Conservation (phyloP, 2,329 filamentous ascomycete species). For the Xylaria digitata region DNA sequence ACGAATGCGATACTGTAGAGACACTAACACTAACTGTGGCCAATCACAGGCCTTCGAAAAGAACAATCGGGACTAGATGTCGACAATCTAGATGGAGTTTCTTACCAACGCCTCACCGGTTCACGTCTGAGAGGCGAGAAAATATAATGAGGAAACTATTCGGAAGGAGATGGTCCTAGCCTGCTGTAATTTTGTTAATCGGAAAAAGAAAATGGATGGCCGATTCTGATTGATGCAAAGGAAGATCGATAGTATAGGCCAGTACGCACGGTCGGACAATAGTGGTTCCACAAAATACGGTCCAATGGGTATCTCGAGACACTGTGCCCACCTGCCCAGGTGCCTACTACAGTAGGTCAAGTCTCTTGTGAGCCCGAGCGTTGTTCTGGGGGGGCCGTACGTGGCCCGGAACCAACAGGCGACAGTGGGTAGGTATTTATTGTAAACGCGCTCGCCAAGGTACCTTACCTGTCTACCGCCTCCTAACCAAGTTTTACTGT, state of each 20-base stretch:
- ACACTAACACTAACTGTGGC: not conserved
- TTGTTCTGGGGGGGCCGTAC: too few relatives aligned
- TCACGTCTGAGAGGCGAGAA: not conserved
- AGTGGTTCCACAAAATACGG: not conserved
- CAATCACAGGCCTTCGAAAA: not conserved
- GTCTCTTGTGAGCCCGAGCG: too few relatives aligned
- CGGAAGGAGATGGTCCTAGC: slow-evolving; percentile 7
- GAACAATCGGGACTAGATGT: too few relatives aligned
- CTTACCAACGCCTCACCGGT: not conserved
- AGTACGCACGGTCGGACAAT: slow-evolving; percentile 14
- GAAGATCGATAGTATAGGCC: slow-evolving; percentile 9
- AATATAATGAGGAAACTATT: not conserved
- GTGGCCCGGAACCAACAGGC: too few relatives aligned
- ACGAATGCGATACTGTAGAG: not conserved
- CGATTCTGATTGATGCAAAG: not conserved
- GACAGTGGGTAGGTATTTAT: too few relatives aligned
- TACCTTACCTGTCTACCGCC: too few relatives aligned
- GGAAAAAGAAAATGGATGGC: not conserved
- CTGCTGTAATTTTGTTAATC: not conserved
- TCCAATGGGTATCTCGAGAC: not conserved
- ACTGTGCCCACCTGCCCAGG: not conserved
- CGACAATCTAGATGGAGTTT: not conserved
- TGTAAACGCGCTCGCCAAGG: too few relatives aligned
- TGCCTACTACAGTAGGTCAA: not conserved
- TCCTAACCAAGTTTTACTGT: too few relatives aligned